Percentiles rank a stretch among this genome's conserved stretches.
Evolutionary conservation across 2,329 filamentous ascomycete species (phyloP).

Genomic region (Ophiostoma australiae): DNA sequence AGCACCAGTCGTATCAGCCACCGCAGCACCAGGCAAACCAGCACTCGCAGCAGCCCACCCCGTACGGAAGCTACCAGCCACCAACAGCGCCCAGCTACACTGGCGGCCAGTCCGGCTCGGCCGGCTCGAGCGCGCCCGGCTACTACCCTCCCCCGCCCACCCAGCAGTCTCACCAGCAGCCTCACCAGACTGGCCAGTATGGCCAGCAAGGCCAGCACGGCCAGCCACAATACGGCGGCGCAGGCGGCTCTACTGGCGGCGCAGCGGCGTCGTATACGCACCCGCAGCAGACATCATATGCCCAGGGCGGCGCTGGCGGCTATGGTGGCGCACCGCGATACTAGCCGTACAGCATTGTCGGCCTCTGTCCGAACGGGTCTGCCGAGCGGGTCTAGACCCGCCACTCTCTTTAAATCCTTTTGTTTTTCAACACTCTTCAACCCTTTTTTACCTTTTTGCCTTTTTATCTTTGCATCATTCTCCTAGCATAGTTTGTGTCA

Average conservation of each 20-base stretch:
- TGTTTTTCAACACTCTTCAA: not conserved
- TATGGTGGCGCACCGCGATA: constrained; percentile 21
- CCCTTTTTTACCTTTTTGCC: not conserved
- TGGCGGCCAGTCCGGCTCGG: constrained; percentile 28
- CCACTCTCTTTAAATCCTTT: not conserved
- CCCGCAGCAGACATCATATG: constrained; percentile 21
- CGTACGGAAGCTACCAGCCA: constrained; percentile 18
- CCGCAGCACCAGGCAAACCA: not conserved
- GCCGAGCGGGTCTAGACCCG: not conserved
- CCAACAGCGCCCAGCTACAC: constrained; percentile 19
- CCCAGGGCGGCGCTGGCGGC: constrained; percentile 15
- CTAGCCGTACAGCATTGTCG: not conserved
- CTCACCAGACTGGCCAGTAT: not conserved
- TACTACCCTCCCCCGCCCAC: constrained; percentile 24
- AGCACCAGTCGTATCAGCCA: not conserved
- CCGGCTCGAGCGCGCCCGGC: constrained; percentile 28
- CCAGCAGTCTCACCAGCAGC: constrained; percentile 10
- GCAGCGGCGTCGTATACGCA: constrained; percentile 15
- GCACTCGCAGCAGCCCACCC: constrained; percentile 15
- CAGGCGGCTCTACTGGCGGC: constrained; percentile 14
- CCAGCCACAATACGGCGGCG: constrained; percentile 19
- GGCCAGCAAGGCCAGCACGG: constrained; percentile 1
- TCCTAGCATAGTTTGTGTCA: constrained; percentile 12
- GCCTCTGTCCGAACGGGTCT: not conserved
- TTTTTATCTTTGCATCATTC: constrained; percentile 9